Conservation (phyloP, 106 monocot genomes). For the Platanthera guangdongensis region DNA sequence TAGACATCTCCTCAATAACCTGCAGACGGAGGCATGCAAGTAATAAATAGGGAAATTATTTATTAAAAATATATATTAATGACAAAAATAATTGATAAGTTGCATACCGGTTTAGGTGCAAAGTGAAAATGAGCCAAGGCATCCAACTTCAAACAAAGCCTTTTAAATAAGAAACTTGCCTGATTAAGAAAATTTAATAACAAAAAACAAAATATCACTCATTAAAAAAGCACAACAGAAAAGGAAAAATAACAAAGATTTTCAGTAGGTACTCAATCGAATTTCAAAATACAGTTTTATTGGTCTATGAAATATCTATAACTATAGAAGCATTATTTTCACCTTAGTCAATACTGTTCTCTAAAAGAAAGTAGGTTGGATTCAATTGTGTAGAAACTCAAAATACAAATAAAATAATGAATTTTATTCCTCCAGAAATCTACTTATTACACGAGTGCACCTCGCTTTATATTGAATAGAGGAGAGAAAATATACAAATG, state of each 20-base stretch:
- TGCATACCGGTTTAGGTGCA: constrained; percentile 86
- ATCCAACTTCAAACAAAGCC: constrained; percentile 85
- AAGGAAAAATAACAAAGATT: not conserved
- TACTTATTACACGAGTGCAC: too few species aligned
- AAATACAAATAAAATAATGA: not conserved
- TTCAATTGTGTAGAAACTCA: not conserved
- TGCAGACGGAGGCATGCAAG: constrained; percentile 13
- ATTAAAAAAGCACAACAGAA: not conserved
- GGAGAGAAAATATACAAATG: not conserved
- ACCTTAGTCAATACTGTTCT: not conserved
- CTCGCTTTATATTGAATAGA: too few species aligned
- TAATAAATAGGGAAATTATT: not conserved
- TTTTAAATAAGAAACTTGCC: constrained; percentile 76
- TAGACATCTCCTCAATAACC: constrained; percentile 94
- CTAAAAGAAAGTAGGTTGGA: not conserved
- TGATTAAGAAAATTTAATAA: constrained; percentile 15
- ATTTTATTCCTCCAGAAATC: too few species aligned
- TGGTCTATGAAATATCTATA: not conserved
- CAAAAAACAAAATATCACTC: not conserved
- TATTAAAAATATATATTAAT: not conserved
- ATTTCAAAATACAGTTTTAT: not conserved
- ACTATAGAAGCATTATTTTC: not conserved
- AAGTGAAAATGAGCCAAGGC: constrained; percentile 92
- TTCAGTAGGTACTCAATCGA: not conserved
- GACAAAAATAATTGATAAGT: not conserved